These are phyloP conservation scores for Penicillium riverlandense DNA, from an alignment of 495 filamentous ascomycete genomes.

Conservation along the genomic window DNA sequence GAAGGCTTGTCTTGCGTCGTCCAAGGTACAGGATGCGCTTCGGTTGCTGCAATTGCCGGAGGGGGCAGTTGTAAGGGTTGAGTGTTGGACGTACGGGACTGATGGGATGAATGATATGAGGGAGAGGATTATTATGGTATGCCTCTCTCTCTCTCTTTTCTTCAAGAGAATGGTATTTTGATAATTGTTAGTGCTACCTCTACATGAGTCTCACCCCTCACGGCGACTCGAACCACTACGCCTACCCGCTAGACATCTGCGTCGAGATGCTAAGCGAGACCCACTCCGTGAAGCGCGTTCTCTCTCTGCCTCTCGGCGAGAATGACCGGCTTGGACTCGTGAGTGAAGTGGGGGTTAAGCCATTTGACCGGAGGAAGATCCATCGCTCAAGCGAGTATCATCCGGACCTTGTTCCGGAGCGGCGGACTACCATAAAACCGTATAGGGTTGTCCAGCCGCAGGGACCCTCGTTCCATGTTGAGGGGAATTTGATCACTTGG, in stretches of 20 bases:
- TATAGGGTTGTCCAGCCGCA: slow-evolving; percentile 70
- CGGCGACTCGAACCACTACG: slow-evolving; percentile 60
- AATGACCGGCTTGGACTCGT: slow-evolving; percentile 16
- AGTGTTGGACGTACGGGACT: slow-evolving; percentile 34
- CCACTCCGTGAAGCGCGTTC: slow-evolving; percentile 46
- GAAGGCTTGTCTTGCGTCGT: slow-evolving; percentile 15
- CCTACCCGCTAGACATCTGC: slow-evolving; percentile 63
- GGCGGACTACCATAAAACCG: slow-evolving; percentile 61
- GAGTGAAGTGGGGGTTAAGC: not conserved
- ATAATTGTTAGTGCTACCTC: slow-evolving; percentile 19
- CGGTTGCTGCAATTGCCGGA: slow-evolving; percentile 19
- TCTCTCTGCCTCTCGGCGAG: slow-evolving; percentile 26
- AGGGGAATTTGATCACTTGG: slow-evolving; percentile 44
- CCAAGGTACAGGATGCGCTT: slow-evolving; percentile 14
- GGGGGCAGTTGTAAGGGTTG: slow-evolving; percentile 20
- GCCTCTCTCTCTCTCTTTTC: not conserved
- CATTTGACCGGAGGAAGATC: slow-evolving; percentile 25
- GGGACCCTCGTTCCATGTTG: slow-evolving; percentile 57
- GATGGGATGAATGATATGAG: slow-evolving; percentile 34
- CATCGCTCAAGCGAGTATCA: slow-evolving; percentile 61
- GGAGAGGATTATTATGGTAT: slow-evolving; percentile 21
- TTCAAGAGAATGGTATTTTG: not conserved
- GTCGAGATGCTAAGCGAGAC: slow-evolving; percentile 52
- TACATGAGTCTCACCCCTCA: slow-evolving; percentile 20
- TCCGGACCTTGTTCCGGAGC: slow-evolving; percentile 38